Base-by-base conservation (phyloP, 2,329 filamentous ascomycete species). In the Elsinoe arachidis region DNA sequence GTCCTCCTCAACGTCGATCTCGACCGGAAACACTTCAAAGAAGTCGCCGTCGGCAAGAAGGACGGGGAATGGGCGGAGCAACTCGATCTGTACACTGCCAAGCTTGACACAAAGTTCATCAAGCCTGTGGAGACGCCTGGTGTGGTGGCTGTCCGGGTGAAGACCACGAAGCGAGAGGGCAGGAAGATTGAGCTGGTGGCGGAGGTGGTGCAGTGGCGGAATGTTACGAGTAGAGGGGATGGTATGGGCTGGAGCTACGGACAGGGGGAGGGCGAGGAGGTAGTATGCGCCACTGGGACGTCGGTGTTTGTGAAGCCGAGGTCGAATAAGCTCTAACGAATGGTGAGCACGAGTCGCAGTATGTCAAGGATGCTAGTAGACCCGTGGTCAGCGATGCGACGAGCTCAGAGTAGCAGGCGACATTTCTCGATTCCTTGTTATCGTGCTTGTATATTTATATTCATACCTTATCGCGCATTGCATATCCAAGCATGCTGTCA, bases 51-150 rank as follows among this genome's bases (percentile, higher is more conserved):
- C 15, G 60, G 61, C 2, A 43, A 62, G 47, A 60, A 59, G 9
- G 58, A 59, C 14, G 65, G 66, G 2, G 65, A 68, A 55, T 44
- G 62, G 17, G 57, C 61, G 2, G 58, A 61, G 38, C 62, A 59
- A 10, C 52, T 64, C 3, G 65, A 66, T 14, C 68, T 72, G 14
- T 73, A 79, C 64, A 82, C 80, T 10, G 79, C 73, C 4, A 78
- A 80, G 65, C 66, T 86, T 54, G 82, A 82, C 55, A 76, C 79
- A 2, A 74, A 68, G 15, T 86, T 81, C 63, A 63, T 77, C 56
- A 73, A 66, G 60, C 81, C 82, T 0, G 74, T 85, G 0, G 66
- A 65, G 6, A 80, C 80, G 0, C 77, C 78, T 0, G 70, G 72
- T 1, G 70, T 74, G 3, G 64, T 83, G 26, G 63, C 84, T 21